Evolutionary conservation across 2,329 filamentous ascomycete species (phyloP).

Genomic region (Geosmithia morbida): DNA sequence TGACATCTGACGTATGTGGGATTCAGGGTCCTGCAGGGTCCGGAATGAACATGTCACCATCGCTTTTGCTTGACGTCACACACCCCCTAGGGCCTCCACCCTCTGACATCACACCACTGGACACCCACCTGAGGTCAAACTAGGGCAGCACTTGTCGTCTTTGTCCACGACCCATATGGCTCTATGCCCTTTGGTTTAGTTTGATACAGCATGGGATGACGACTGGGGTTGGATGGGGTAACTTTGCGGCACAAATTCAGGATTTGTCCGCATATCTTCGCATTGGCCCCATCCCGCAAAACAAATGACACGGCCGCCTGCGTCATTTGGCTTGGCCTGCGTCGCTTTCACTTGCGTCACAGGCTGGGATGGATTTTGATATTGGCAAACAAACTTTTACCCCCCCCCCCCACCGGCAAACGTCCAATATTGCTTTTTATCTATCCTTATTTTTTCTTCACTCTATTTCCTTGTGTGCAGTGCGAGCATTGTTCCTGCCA

Average conservation of each 20-base stretch:
- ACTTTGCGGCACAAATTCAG: neutral
- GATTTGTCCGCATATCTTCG: neutral
- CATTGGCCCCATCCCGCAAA: neutral
- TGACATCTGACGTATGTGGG: conserved; percentile 5
- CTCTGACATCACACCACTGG: conserved; percentile 11
- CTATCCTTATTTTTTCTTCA: neutral
- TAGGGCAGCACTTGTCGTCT: neutral
- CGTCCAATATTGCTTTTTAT: neutral
- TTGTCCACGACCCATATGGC: neutral
- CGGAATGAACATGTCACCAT: conserved; percentile 4
- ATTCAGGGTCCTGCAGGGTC: conserved; percentile 17
- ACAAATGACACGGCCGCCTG: neutral
- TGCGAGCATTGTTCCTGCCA: neutral
- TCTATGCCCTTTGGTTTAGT: neutral
- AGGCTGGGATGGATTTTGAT: neutral
- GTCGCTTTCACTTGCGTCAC: neutral
- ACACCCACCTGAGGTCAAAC: neutral
- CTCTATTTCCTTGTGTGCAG: neutral
- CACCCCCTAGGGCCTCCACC: conserved; percentile 2
- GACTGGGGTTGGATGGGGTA: neutral
- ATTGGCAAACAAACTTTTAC: neutral
- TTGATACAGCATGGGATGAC: neutral
- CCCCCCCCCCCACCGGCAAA: neutral
- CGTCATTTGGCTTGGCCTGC: neutral
- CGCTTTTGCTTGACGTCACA: conserved; percentile 12